Evolutionary conservation across 768 basidiomycete genomes (phyloP), one percentile per base, ranked within the genome.

Genomic region (Postia placenta): DNA sequence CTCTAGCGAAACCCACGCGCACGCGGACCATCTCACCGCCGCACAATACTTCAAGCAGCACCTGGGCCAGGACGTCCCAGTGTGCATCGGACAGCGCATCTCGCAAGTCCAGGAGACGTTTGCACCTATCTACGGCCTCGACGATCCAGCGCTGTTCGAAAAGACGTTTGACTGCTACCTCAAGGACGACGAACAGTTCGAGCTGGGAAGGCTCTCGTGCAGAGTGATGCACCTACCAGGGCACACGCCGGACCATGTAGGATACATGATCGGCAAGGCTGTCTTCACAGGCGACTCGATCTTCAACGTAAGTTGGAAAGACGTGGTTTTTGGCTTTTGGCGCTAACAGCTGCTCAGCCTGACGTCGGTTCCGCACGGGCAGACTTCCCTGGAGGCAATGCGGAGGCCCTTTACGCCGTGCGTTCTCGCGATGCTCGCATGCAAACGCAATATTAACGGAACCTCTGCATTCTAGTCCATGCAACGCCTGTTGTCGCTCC

Each of bases 281-380:
- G 64, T 68, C 17, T 71, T 71, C 47, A 66, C 65, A 4, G 69
- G 70, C 3, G 70, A 71, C 35, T 69, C 68, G 4, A 69, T 70
- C 45, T 72, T 72, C 49, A 64, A 66, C 47, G 64, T 65, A 49
- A 19, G 63, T 55, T 23, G 12, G 3, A 15, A 12, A 23, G n/a
- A n/a, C n/a, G n/a, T n/a, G n/a, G n/a, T n/a, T n/a, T n/a, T n/a
- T n/a, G n/a, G n/a, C n/a, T n/a, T n/a, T n/a, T n/a, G n/a, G n/a
- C n/a, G n/a, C n/a, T n/a, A n/a, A n/a, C n/a, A n/a, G n/a, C n/a
- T 6, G 9, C 14, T 36, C 42, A 68, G 64, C 70, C 69, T 19
- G 69, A 70, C 39, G 61, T 69, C 39, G 70, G 68, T 4, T 66
- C 67, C 42, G 70, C 70, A 11, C 62, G 70, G 25, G 64, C 62